Percentiles rank a stretch among this genome's conserved stretches.
These are phyloP conservation scores for Planoprotostelium fungivorum DNA, from an alignment of 78 protist species.

Conservation along the genomic window DNA sequence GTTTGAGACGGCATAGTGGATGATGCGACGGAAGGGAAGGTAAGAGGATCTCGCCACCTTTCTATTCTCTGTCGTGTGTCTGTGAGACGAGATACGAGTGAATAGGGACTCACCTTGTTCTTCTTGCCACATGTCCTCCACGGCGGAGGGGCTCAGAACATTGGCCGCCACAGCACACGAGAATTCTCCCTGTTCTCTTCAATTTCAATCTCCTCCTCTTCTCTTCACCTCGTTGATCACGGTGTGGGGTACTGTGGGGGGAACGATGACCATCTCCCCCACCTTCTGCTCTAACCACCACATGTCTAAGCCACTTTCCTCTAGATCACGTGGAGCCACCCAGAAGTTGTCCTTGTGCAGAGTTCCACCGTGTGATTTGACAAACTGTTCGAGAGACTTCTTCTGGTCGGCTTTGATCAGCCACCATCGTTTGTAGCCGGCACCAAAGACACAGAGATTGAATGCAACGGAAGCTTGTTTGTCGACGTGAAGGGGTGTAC, in stretches of 20 bases:
- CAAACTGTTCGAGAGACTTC: background rate
- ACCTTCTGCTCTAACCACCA: background rate
- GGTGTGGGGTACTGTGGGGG: background rate
- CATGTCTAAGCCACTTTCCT: background rate
- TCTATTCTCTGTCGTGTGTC: background rate
- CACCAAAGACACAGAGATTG: background rate
- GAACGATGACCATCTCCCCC: background rate
- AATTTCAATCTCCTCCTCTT: background rate
- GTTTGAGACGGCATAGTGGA: background rate
- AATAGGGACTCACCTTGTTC: background rate
- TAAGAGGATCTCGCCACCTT: background rate
- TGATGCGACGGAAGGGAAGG: background rate
- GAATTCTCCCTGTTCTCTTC: background rate
- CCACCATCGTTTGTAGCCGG: background rate
- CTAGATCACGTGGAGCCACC: background rate
- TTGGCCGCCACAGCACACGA: background rate
- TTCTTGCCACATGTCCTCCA: background rate
- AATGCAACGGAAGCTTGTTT: background rate
- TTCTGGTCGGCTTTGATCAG: background rate
- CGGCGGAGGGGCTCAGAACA: background rate
- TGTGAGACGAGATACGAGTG: background rate
- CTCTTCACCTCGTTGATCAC: background rate
- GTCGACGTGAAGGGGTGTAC: background rate
- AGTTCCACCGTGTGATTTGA: background rate
- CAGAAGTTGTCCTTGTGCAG: background rate